phyloP scores from a whole-genome alignment of 306 rosid genomes.

The Clitoria ternatea region DNA sequence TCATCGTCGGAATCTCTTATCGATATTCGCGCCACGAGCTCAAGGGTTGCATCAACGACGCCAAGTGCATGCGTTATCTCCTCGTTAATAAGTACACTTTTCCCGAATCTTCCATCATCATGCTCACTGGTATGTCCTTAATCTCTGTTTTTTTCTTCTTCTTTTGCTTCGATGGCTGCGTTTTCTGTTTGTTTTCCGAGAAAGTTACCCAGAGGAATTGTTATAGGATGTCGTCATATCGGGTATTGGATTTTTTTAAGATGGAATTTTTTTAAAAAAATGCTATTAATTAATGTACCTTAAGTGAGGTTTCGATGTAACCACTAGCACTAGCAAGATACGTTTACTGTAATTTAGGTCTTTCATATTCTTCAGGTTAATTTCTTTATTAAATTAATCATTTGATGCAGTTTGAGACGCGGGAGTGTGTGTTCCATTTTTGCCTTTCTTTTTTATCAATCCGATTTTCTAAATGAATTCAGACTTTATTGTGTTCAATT shows the following conservation, averaged over 20 bases:
- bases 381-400: background rate
- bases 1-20: constrained; percentile 83
- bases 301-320: too few relatives aligned
- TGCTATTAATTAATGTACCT: too few relatives aligned
- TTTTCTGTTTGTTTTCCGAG: background rate
- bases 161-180: background rate
- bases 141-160: too few relatives aligned
- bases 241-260: background rate
- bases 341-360: too few relatives aligned
- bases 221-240: background rate
- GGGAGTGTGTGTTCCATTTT: too few relatives aligned
- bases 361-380: background rate
- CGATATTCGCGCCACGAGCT: constrained; percentile 78
- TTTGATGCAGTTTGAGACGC: background rate
- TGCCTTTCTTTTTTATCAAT: background rate
- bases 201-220: background rate
- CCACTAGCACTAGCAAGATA: too few relatives aligned
- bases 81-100: constrained; percentile 75
- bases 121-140: constrained; percentile 72
- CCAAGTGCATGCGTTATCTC: constrained; percentile 81
- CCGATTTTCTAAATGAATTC: background rate
- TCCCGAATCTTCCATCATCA: constrained; percentile 75
- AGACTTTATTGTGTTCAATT: background rate
- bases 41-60: constrained; percentile 92
- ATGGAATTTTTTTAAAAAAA: background rate